These are phyloP conservation scores for Paraphoma sp. DNA, from an alignment of 2,329 filamentous ascomycete species.

Conservation along the genomic window DNA sequence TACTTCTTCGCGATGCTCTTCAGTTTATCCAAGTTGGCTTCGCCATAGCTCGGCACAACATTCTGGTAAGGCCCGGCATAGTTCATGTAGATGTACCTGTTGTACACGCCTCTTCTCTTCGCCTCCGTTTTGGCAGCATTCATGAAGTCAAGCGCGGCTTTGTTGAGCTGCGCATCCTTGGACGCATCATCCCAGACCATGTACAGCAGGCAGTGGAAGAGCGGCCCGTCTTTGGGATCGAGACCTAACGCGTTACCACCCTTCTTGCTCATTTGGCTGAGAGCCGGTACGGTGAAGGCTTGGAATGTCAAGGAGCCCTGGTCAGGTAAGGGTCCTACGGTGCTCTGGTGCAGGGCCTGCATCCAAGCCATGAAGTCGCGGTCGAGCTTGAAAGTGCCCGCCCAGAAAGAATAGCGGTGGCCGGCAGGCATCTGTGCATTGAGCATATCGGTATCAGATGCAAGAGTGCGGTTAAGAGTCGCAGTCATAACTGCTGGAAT, in stretches of 20 bases:
- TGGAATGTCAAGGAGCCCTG: constrained; percentile 25
- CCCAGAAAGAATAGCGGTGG: constrained; percentile 36
- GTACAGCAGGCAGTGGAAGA: constrained; percentile 22
- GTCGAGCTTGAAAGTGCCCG: constrained; percentile 34
- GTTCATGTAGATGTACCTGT: constrained; percentile 53
- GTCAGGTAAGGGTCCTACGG: not conserved
- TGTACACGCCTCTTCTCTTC: constrained; percentile 1
- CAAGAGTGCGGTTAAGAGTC: constrained; percentile 5
- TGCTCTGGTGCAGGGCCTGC: constrained; percentile 13
- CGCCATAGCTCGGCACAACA: constrained; percentile 51
- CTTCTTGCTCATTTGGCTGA: constrained; percentile 24
- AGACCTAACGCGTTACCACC: constrained; percentile 44
- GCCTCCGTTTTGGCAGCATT: constrained; percentile 11
- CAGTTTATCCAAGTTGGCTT: constrained; percentile 38
- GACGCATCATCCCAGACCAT: constrained; percentile 25
- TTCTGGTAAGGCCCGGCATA: constrained; percentile 54
- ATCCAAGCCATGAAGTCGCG: constrained; percentile 22
- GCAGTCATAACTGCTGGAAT: not conserved
- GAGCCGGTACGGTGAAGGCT: constrained; percentile 29
- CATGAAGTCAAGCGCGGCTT: constrained; percentile 22
- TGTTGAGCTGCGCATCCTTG: constrained; percentile 31
- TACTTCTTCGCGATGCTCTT: constrained; percentile 23
- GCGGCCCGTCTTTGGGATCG: constrained; percentile 20
- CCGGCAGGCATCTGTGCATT: constrained; percentile 11
- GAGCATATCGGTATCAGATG: constrained; percentile 32